Evolutionary conservation across 352 stramenopile genomes (phyloP), one percentile per base, ranked within the genome.

Genomic region (Sclerospora graminicola): DNA sequence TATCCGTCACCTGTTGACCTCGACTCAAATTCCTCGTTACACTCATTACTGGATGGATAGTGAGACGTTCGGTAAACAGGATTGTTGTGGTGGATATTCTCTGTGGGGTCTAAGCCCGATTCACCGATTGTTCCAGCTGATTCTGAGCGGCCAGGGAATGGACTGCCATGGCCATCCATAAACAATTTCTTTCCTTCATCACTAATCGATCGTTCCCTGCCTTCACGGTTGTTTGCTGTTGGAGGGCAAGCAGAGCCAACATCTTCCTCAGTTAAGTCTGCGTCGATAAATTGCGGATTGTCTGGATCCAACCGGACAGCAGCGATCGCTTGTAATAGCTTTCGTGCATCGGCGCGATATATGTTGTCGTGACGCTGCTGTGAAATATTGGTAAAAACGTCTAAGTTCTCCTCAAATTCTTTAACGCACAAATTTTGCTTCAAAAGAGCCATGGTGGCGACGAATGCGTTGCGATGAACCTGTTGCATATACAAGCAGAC

Each of bases 111-210:
- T 19, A 47, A 53, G 8, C 52, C 50, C 5, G 52, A 52, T 9
- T 75, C 65, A 24, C 56, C 61, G 14, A 60, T 47, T n/a, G 42
- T 48, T 18, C 51, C 60, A 31, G 50, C 57, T 1, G 63, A 72
- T 15, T 63, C 55, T 14, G 48, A 51, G 11, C 49, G 39, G n/a
- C 34, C 45, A 38, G 45, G 48, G 1, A 44, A 58, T 16, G 38
- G 44, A 37, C 60, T 54, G 23, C 60, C 54, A 39, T 93, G 63
- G 9, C 69, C 70, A 23, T 66, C 53, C 9, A 87, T 53, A 44
- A 88, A 89, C 2, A 92, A 46, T n/a, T 74, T 69, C 51, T 90
- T 90, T 49, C 81, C 81, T 71, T 93, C 82, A 21, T 87, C 71
- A 37, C 82, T 93, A 14, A 93, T 66, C 9, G 84, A 79, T 2